Conservation (phyloP, 2,329 filamentous ascomycete species). For the Arthrobotrys conoides region DNA sequence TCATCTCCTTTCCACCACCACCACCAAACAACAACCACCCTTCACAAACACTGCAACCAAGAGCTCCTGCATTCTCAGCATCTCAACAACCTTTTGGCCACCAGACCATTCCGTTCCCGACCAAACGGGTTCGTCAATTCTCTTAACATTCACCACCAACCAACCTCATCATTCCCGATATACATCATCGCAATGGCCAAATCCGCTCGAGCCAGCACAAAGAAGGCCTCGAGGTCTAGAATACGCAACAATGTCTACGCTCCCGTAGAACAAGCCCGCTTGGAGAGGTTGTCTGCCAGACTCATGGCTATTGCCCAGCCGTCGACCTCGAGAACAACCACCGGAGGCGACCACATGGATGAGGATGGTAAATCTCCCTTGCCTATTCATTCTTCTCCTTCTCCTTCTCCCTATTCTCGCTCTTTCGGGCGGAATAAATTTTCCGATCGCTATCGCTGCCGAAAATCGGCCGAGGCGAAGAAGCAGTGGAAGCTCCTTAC, state of each 20-base stretch:
- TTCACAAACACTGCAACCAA: not conserved
- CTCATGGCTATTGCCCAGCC: constrained; percentile 56
- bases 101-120: constrained; percentile 1
- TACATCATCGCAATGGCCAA: constrained; percentile 54
- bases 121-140: constrained; percentile 18
- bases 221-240: constrained; percentile 56
- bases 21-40: not conserved
- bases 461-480: constrained; percentile 34
- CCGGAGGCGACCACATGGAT: constrained; percentile 57
- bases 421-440: constrained; percentile 21
- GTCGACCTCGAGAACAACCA: constrained; percentile 47
- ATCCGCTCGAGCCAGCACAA: constrained; percentile 58
- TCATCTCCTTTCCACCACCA: constrained; percentile 21
- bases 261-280: constrained; percentile 58
- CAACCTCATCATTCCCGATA: constrained; percentile 15
- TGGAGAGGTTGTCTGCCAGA: constrained; percentile 59
- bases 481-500: constrained; percentile 44
- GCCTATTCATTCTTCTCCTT: constrained; percentile 27
- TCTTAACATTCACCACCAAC: not conserved
- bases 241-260: constrained; percentile 60
- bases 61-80: constrained; percentile 17
- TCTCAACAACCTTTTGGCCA: not conserved
- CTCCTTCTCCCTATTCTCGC: not conserved
- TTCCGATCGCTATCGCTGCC: constrained; percentile 42
- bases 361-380: constrained; percentile 61